Percentiles rank a stretch among this genome's conserved stretches.
Conservation (phyloP, 306 rosid species). For the Rosa lucieae region DNA sequence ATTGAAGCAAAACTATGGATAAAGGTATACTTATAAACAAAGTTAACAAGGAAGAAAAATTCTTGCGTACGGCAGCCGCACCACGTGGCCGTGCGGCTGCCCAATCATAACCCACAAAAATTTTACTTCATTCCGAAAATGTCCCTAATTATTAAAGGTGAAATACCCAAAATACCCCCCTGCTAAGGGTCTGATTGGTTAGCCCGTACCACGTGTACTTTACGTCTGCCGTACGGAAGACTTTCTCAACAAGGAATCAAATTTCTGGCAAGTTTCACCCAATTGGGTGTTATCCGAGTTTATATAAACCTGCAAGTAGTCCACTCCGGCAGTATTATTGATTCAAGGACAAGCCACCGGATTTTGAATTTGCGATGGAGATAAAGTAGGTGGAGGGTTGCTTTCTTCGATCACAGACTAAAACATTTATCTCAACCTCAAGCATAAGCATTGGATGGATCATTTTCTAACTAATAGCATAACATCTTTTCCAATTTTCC, state of each 20-base stretch:
- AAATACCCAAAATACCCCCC: too few species aligned
- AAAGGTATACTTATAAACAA: background rate
- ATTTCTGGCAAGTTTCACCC: background rate
- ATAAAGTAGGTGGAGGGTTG: slow-evolving; percentile 30
- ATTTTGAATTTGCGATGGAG: background rate
- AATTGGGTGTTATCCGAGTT: slow-evolving; percentile 1
- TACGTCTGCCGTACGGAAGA: too few species aligned
- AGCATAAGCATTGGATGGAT: background rate
- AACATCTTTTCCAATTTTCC: background rate
- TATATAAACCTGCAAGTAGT: background rate
- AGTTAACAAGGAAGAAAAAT: background rate
- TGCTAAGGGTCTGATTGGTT: too few species aligned
- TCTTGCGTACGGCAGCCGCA: too few species aligned
- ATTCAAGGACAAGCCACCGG: slow-evolving; percentile 2
- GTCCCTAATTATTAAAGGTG: too few species aligned
- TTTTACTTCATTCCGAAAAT: too few species aligned
- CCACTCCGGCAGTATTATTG: background rate
- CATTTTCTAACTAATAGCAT: background rate
- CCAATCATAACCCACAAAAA: too few species aligned
- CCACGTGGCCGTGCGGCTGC: too few species aligned
- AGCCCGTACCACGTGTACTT: too few species aligned
- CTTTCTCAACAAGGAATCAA: slow-evolving; percentile 2
- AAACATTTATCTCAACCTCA: slow-evolving; percentile 11
- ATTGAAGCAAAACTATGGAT: background rate
- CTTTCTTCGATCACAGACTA: slow-evolving; percentile 20